Evolutionary conservation across 306 rosid genomes (phyloP).

Genomic region (Cicer bijugum): DNA sequence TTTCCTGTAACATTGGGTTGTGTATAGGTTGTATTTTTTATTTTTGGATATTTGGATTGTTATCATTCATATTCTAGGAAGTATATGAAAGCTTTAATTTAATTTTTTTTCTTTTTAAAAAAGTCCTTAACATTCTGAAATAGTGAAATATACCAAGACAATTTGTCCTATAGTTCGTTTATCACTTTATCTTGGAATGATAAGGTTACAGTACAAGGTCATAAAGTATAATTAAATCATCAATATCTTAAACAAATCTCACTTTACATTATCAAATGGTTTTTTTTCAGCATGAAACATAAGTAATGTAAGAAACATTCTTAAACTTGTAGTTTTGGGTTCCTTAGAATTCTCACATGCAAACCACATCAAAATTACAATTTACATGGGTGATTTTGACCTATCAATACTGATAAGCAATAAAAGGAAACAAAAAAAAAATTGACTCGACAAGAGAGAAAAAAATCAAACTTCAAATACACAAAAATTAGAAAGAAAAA

Average conservation of each 20-base stretch:
- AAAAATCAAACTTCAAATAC: constrained; percentile 29
- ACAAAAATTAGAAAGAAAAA: neutral
- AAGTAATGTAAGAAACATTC: constrained; percentile 21
- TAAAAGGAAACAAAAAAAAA: neutral
- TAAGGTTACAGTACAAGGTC: neutral
- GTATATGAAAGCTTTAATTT: neutral
- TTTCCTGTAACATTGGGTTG: neutral
- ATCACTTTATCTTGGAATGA: no score
- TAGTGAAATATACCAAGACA: neutral
- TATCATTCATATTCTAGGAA: neutral
- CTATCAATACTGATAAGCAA: constrained; percentile 30
- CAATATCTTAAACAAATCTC: neutral
- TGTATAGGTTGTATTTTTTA: neutral
- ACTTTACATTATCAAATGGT: neutral
- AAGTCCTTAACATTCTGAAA: neutral
- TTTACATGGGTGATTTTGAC: constrained; percentile 40
- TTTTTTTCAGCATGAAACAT: neutral
- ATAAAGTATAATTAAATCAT: neutral
- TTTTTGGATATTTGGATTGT: neutral
- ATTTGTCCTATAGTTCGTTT: neutral
- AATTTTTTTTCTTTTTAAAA: neutral
- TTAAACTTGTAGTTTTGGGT: neutral
- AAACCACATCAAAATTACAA: constrained; percentile 37
- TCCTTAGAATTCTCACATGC: constrained; percentile 27
- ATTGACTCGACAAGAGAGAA: constrained; percentile 23